Evolutionary conservation across 2,329 filamentous ascomycete species (phyloP).

Genomic region (Botryosphaeria dothidea): DNA sequence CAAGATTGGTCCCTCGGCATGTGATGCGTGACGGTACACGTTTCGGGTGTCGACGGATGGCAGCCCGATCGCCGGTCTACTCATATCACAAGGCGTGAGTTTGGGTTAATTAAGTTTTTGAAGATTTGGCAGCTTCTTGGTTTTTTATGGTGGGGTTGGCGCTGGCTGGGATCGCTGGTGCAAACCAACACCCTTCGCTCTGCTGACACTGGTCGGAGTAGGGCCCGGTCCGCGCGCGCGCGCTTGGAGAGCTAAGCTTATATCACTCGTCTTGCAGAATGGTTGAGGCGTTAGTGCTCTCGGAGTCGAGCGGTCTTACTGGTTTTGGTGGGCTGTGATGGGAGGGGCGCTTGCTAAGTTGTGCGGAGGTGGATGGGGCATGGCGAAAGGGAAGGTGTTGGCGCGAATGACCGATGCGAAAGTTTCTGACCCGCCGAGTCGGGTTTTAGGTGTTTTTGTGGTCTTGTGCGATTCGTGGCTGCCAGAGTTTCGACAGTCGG

Average conservation of each 20-base stretch:
- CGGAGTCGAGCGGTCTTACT: background rate
- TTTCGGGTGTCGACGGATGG: conserved; percentile 22
- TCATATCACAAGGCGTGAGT: conserved; percentile 21
- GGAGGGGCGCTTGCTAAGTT: background rate
- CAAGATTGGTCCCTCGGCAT: too few relatives aligned
- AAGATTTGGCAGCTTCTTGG: background rate
- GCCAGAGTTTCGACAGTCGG: background rate
- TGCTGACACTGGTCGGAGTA: background rate
- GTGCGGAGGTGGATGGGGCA: background rate
- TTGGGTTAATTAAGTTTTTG: conserved; percentile 23
- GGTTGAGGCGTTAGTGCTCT: background rate
- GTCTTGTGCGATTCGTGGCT: background rate
- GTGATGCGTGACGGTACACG: conserved; percentile 20
- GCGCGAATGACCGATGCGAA: background rate
- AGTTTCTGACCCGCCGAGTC: background rate
- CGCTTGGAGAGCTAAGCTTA: background rate
- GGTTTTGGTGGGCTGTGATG: background rate
- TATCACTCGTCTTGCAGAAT: background rate
- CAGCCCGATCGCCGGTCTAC: conserved; percentile 15
- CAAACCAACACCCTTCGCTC: background rate
- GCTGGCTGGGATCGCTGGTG: background rate
- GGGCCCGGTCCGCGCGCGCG: background rate
- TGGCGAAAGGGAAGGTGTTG: background rate
- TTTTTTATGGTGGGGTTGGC: background rate
- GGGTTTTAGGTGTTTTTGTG: background rate